Evolutionary conservation across 2,329 filamentous ascomycete genomes (phyloP), one percentile per base, ranked within the genome.

Genomic region (Fonsecaea pugnacius): DNA sequence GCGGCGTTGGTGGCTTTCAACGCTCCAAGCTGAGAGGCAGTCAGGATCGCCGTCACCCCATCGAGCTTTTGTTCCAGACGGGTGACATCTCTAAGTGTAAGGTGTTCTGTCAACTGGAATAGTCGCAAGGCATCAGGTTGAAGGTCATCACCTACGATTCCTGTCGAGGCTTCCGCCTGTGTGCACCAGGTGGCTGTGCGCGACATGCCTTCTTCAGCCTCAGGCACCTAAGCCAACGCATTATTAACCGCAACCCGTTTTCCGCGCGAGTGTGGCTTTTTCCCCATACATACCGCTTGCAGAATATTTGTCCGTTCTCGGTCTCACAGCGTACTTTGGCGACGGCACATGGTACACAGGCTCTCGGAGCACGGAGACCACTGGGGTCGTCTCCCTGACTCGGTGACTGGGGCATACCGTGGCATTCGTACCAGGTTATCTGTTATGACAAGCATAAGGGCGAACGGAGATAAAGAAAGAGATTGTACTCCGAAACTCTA

Each of bases 1-100:
- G 33, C 62, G 58, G 57, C 27, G 12, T 14, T 7, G 46, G 40
- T 64, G 51, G 48, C 35, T 51, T 21, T 55, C 35, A 6, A 21
- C 24, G 32, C 50, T 18, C 46, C 38, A 18, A 60, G 52, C 46
- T 52, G 18, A 50, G 63, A 60, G 30, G 70, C 63, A 1, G 69
- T 67, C 30, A 74, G 58, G 9, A 74, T 50, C 7, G 70, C 69
- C 12, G 70, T 69, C 59, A 75, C 72, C 5, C 67, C 69, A 30
- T 75, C 72, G 14, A 74, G 58, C 51, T 75, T 74, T 10, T 66
- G 67, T 52, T 75, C 71, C 2, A 75, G 50, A 16, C 68, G 63
- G 7, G 67, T 60, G 9, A 75, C 69, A 54, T 74, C 62, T 58
- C 53, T 66, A 18, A n/a, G n/a, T n/a, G n/a, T n/a, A n/a, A n/a